These are phyloP conservation scores for Ogataea hybrid DNA, from an alignment of 1,139 yeast genomes.

Conservation along the genomic window DNA sequence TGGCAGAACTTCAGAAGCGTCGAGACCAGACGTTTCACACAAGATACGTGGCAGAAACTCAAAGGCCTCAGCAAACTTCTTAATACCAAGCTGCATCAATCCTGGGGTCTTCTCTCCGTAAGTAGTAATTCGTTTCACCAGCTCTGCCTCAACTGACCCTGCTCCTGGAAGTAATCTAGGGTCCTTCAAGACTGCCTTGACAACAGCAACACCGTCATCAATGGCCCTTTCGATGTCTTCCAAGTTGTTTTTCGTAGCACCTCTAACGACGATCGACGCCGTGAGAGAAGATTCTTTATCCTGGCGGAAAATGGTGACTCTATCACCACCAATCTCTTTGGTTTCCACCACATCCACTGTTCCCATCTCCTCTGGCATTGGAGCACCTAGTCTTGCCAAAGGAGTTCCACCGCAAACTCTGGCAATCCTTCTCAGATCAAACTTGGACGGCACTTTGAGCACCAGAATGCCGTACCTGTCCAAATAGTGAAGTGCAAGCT, in stretches of 20 bases:
- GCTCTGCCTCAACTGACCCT: conserved; percentile 92
- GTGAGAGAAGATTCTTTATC: conserved; percentile 65
- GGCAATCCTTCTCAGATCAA: conserved; percentile 88
- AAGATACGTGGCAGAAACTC: conserved; percentile 91
- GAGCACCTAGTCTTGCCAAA: conserved; percentile 91
- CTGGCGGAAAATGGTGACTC: conserved; percentile 93
- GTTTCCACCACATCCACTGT: conserved; percentile 84
- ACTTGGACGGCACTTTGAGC: conserved; percentile 87
- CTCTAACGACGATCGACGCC: conserved; percentile 89
- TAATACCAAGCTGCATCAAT: conserved; percentile 86
- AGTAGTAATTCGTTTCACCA: conserved; percentile 73
- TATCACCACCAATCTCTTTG: conserved; percentile 94
- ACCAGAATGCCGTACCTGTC: conserved; percentile 84
- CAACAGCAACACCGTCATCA: conserved; percentile 93
- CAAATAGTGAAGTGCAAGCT: conserved; percentile 87
- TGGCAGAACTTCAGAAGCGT: conserved; percentile 83
- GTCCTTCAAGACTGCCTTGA: conserved; percentile 84
- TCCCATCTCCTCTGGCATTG: conserved; percentile 94
- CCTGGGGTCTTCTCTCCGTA: conserved; percentile 96
- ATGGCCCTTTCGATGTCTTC: conserved; percentile 97
- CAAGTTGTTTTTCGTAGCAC: conserved; percentile 93
- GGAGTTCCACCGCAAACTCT: conserved; percentile 99
- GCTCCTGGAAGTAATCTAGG: conserved; percentile 89
- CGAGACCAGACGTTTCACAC: conserved; percentile 94
- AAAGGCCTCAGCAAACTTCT: conserved; percentile 90